Conservation (phyloP, 2,329 filamentous ascomycete genomes). For the Camptophora hylomeconis region DNA sequence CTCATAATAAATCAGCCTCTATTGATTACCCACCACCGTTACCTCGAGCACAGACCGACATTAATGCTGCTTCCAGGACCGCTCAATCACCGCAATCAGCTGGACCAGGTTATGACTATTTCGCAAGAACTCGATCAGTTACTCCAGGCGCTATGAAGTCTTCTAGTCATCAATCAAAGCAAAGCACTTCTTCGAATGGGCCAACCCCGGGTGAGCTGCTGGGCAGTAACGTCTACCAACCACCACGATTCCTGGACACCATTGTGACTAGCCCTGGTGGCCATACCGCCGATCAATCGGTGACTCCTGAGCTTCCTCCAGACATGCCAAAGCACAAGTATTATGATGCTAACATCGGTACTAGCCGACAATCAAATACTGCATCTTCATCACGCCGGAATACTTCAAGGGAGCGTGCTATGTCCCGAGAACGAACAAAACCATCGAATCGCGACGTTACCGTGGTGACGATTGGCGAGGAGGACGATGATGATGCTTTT, state of each 20-base stretch:
- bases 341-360: slow-evolving; percentile 16
- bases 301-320: slow-evolving; percentile 5
- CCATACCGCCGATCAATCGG: slow-evolving; percentile 27
- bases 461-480: no score
- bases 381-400: slow-evolving; percentile 21
- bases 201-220: slow-evolving; percentile 34
- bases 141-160: slow-evolving; percentile 90
- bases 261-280: slow-evolving; percentile 19
- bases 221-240: slow-evolving; percentile 24
- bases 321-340: slow-evolving; percentile 16
- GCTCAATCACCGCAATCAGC: slow-evolving; percentile 35
- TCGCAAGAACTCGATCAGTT: no score
- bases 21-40: slow-evolving; percentile 16
- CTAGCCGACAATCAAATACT: slow-evolving; percentile 29
- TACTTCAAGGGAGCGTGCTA: slow-evolving; percentile 44
- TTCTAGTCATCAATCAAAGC: no score
- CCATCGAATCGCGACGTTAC: slow-evolving; percentile 2
- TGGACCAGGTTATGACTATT: no score
- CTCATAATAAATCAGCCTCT: slow-evolving; percentile 27
- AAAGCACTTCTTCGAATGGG: slow-evolving; percentile 36
- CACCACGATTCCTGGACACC: slow-evolving; percentile 16
- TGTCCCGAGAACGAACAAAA: slow-evolving; percentile 18
- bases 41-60: slow-evolving; percentile 27
- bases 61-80: slow-evolving; percentile 29
- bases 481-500: slow-evolving; percentile 3